phyloP scores from a whole-genome alignment of 1,139 yeast genomes.

The Sugiyamaella japonica region DNA sequence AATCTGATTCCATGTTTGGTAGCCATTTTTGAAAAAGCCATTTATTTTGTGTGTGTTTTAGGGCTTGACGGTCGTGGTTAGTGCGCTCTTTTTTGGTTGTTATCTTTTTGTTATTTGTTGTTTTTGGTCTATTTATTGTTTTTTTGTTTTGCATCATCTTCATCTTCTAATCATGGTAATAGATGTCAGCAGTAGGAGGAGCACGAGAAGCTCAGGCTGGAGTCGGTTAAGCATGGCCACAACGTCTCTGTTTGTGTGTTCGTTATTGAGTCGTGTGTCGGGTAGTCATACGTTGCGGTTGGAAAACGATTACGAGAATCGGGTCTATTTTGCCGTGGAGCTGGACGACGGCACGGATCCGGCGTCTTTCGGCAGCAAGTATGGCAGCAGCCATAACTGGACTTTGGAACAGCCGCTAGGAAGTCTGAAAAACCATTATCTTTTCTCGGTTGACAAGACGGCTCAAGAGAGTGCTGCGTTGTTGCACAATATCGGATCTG shows the following conservation, averaged over 20 bases:
- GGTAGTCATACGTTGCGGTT: not conserved
- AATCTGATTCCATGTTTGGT: not conserved
- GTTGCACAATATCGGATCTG: constrained; percentile 25
- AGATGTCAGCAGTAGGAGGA: not conserved
- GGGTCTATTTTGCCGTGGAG: constrained; percentile 38
- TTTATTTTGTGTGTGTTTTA: not conserved
- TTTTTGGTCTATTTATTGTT: not conserved
- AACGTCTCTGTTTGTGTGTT: not conserved
- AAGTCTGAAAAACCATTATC: constrained; percentile 36
- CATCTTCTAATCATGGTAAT: not conserved
- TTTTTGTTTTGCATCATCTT: not conserved
- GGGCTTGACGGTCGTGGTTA: not conserved
- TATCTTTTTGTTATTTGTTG: not conserved
- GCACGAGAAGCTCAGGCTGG: not conserved
- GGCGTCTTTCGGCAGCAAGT: constrained; percentile 14
- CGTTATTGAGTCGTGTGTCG: not conserved
- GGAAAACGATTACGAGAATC: constrained; percentile 29
- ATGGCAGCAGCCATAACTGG: constrained; percentile 30
- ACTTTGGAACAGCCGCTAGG: constrained; percentile 38
- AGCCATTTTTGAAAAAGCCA: not conserved
- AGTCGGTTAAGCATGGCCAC: not conserved
- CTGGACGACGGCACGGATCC: constrained; percentile 26
- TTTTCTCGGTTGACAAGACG: constrained; percentile 36
- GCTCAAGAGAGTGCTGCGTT: constrained; percentile 17
- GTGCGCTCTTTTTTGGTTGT: not conserved